A percentile compares a stretch with the other conserved stretches of the same genome.
Evolutionary conservation across 2,329 filamentous ascomycete genomes (phyloP).

Genomic region (Fusarium beomiforme): DNA sequence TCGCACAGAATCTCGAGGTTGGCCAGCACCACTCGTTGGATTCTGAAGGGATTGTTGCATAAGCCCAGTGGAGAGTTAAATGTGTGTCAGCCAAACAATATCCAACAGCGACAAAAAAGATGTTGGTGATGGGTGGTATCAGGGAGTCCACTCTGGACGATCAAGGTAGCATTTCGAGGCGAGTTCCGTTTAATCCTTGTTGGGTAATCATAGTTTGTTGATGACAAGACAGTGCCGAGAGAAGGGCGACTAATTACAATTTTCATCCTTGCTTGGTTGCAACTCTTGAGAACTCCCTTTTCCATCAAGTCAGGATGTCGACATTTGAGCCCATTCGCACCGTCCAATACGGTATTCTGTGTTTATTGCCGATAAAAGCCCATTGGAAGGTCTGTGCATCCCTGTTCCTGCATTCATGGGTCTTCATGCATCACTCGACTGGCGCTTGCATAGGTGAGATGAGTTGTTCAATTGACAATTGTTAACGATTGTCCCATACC

Average conservation of each 20-base stretch:
- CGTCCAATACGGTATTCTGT: not conserved
- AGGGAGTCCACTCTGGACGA: constrained; percentile 2
- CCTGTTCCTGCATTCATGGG: constrained; percentile 18
- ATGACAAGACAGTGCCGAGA: constrained; percentile 1
- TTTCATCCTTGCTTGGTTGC: not conserved
- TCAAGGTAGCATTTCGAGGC: constrained; percentile 4
- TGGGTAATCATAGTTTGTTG: not conserved
- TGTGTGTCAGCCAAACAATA: not conserved
- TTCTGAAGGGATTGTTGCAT: not conserved
- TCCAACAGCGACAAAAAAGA: not conserved
- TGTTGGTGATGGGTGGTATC: not conserved
- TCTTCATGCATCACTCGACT: not conserved
- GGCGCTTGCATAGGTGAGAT: not conserved
- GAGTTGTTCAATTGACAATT: not conserved
- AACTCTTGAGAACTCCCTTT: not conserved
- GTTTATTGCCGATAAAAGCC: not conserved
- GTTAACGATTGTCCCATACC: not conserved
- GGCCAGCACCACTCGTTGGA: not conserved
- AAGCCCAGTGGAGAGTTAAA: not conserved
- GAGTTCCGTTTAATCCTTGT: constrained; percentile 9
- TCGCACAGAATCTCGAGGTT: constrained; percentile 3
- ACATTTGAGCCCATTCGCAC: not conserved
- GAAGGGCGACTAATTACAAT: not conserved
- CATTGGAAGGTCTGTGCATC: constrained; percentile 3
- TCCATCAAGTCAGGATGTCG: not conserved